phyloP scores from a whole-genome alignment of 164 flowering plant species.

The Tetracentron sinense region DNA sequence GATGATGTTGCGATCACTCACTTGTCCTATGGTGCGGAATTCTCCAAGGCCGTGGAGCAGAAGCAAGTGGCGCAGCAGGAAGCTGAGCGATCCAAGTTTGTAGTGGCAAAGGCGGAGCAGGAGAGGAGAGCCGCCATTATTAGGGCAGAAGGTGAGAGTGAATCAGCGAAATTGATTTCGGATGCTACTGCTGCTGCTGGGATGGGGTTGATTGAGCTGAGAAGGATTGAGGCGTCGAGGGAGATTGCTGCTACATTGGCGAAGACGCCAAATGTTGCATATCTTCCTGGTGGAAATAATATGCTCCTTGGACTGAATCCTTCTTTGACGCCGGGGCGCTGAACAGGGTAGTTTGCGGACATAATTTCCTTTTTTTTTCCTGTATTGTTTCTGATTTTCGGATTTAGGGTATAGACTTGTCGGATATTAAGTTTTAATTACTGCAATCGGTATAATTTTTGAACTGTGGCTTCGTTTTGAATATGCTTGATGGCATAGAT shows the following conservation, averaged over 20 bases:
- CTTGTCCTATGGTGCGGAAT: too few relatives aligned
- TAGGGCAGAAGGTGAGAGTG: conserved; percentile 9
- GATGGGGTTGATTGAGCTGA: conserved; percentile 11
- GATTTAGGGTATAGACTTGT: too few relatives aligned
- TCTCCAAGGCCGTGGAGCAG: conserved; percentile 10
- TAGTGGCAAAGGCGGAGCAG: conserved; percentile 10
- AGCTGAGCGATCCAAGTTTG: conserved; percentile 7
- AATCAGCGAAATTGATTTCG: conserved; percentile 3
- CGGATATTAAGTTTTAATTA: too few relatives aligned
- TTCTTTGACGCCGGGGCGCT: neutral
- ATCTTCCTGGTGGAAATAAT: too few relatives aligned
- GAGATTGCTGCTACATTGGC: conserved; percentile 6
- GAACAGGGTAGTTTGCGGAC: too few relatives aligned
- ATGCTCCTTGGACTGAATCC: conserved; percentile 7
- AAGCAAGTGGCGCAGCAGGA: conserved; percentile 11
- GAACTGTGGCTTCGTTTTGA: too few relatives aligned
- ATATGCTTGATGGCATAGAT: too few relatives aligned
- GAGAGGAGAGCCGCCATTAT: conserved; percentile 8
- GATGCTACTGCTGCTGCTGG: conserved; percentile 8
- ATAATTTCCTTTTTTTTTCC: too few relatives aligned
- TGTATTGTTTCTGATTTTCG: too few relatives aligned
- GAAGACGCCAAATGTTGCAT: neutral
- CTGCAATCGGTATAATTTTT: too few relatives aligned
- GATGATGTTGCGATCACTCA: conserved; percentile 11
- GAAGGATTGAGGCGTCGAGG: conserved; percentile 9